These are phyloP conservation scores for Solanum pennellii DNA, from an alignment of 257 asterid species.

Conservation along the genomic window DNA sequence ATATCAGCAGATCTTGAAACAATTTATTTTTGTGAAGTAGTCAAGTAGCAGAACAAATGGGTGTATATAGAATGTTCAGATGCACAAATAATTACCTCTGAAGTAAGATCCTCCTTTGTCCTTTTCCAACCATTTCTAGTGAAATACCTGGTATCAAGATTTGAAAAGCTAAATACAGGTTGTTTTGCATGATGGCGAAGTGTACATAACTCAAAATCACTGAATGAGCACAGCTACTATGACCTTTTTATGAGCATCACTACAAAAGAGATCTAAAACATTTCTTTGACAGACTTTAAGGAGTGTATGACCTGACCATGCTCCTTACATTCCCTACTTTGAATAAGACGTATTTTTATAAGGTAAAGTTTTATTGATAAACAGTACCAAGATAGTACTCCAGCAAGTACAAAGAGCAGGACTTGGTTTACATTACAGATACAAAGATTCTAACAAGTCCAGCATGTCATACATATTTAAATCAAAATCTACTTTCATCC, in stretches of 20 bases:
- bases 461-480: background rate
- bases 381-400: background rate
- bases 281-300: background rate
- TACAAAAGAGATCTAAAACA: background rate
- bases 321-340: background rate
- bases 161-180: background rate
- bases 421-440: background rate
- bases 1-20: background rate
- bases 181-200: background rate
- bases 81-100: conserved; percentile 42
- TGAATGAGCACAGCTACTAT: background rate
- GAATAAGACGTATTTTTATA: background rate
- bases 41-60: background rate
- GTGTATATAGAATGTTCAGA: background rate
- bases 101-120: conserved; percentile 60
- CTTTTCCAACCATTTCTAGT: conserved; percentile 84
- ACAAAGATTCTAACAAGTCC: background rate
- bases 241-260: background rate
- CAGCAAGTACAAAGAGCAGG: background rate
- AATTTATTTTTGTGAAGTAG: background rate
- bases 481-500: background rate
- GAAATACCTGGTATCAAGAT: conserved; percentile 54
- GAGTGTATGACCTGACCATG: background rate
- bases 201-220: background rate
- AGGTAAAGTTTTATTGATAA: too few species aligned